A percentile compares a stretch with the other conserved stretches of the same genome.
These are phyloP conservation scores for Brassica hybrid DNA, from an alignment of 441 rosid genomes.

Conservation along the genomic window DNA sequence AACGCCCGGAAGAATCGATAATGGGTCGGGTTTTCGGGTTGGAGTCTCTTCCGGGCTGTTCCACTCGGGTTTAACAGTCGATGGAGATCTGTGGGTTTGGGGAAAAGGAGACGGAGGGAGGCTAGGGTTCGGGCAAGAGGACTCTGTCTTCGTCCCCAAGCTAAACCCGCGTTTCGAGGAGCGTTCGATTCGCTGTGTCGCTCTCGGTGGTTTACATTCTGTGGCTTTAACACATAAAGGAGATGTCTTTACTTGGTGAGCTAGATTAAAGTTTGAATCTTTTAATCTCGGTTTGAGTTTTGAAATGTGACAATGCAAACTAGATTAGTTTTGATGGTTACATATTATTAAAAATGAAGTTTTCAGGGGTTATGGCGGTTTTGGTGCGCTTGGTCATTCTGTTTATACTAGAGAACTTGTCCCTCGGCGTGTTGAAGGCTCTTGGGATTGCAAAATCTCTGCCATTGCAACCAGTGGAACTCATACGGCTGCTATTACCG, in stretches of 20 bases:
- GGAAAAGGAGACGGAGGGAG: conserved; percentile 97
- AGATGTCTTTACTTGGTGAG: conserved; percentile 81
- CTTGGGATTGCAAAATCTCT: conserved; percentile 57
- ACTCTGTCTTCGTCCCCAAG: conserved; percentile 73
- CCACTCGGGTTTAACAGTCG: conserved; percentile 70
- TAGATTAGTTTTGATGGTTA: conserved; percentile 23
- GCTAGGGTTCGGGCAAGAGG: conserved; percentile 85
- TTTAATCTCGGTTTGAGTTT: not conserved
- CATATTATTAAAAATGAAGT: conserved; percentile 51
- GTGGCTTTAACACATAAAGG: conserved; percentile 78
- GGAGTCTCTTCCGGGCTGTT: conserved; percentile 85
- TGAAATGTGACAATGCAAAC: not conserved
- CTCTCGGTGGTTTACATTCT: conserved; percentile 88
- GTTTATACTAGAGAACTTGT: conserved; percentile 85
- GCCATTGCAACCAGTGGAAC: conserved; percentile 86
- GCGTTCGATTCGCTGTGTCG: conserved; percentile 50
- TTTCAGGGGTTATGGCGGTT: conserved; percentile 96
- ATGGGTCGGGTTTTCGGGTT: conserved; percentile 34
- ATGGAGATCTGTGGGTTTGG: conserved; percentile 83
- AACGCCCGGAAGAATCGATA: conserved; percentile 57
- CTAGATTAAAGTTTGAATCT: not conserved
- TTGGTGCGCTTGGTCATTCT: conserved; percentile 91
- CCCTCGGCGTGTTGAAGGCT: conserved; percentile 83
- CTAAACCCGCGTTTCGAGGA: conserved; percentile 66
- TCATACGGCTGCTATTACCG: conserved; percentile 84